Conservation (phyloP, 2,329 filamentous ascomycete species). For the Penicillium vulpinum region DNA sequence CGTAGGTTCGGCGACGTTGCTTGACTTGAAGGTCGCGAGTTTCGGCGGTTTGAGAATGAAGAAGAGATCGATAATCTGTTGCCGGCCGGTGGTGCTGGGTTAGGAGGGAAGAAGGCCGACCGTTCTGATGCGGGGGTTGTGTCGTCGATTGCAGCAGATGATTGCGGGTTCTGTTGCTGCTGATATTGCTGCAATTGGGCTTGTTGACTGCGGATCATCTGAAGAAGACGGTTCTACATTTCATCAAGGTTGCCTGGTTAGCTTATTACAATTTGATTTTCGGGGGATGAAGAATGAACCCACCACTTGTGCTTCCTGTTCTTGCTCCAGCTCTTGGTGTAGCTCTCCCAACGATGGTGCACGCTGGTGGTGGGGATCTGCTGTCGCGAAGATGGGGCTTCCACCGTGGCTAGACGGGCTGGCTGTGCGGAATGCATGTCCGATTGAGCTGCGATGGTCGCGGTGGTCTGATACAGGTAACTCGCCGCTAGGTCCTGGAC, state of each 20-base stretch:
- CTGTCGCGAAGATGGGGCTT: constrained; percentile 44
- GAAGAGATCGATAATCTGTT: constrained; percentile 38
- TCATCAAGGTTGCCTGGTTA: neutral
- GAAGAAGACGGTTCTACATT: constrained; percentile 50
- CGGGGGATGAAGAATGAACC: constrained; percentile 13
- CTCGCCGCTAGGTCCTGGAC: constrained; percentile 32
- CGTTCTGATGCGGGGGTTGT: constrained; percentile 46
- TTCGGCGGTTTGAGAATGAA: constrained; percentile 35
- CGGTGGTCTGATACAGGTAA: constrained; percentile 25
- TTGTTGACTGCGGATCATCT: constrained; percentile 52
- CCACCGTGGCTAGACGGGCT: constrained; percentile 47
- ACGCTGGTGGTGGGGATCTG: constrained; percentile 51
- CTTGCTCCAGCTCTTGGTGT: constrained; percentile 53
- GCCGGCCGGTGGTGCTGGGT: constrained; percentile 26
- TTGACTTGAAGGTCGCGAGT: constrained; percentile 39
- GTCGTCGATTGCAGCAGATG: constrained; percentile 44
- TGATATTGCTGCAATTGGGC: constrained; percentile 45
- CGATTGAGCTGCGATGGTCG: constrained; percentile 42
- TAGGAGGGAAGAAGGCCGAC: constrained; percentile 39
- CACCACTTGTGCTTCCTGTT: constrained; percentile 55
- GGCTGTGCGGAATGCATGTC: constrained; percentile 42
- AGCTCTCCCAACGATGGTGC: constrained; percentile 51
- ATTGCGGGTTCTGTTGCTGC: constrained; percentile 28
- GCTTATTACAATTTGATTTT: neutral
- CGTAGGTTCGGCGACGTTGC: constrained; percentile 41